These are phyloP conservation scores for Triticum turgidum DNA, from an alignment of 176 grass and related monocot genomes.

Conservation along the genomic window DNA sequence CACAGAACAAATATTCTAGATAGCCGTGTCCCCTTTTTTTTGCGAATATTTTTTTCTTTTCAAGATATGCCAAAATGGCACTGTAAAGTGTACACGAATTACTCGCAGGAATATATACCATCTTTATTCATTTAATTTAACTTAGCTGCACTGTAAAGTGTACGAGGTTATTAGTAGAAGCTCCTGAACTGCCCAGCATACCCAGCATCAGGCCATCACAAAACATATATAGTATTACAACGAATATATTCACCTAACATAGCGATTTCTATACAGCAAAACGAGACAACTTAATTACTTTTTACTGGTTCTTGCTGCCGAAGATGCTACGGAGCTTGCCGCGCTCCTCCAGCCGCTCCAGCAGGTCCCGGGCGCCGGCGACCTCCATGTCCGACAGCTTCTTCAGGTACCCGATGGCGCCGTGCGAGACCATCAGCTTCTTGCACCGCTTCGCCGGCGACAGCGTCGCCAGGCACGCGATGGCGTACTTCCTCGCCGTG, in stretches of 20 bases:
- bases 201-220: neutral
- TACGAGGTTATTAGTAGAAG: constrained; percentile 9
- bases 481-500: constrained; percentile 84
- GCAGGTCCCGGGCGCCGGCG: constrained; percentile 59
- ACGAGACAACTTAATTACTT: neutral
- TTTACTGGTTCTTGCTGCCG: constrained; percentile 45
- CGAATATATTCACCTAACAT: constrained; percentile 9
- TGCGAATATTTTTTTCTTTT: too few species aligned
- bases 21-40: neutral
- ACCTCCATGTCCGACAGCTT: constrained; percentile 91
- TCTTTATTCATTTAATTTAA: neutral
- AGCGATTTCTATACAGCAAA: constrained; percentile 45
- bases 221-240: neutral
- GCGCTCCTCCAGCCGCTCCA: constrained; percentile 71
- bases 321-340: constrained; percentile 69
- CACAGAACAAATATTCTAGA: neutral
- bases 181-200: neutral
- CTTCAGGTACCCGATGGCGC: constrained; percentile 93
- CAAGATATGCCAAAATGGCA: neutral
- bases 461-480: constrained; percentile 63
- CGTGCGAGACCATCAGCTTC: constrained; percentile 89
- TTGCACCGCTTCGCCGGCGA: constrained; percentile 61
- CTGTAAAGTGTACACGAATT: neutral
- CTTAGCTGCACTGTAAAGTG: neutral
- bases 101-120: neutral